phyloP scores from a whole-genome alignment of 495 filamentous ascomycete genomes.

The Letharia columbiana region DNA sequence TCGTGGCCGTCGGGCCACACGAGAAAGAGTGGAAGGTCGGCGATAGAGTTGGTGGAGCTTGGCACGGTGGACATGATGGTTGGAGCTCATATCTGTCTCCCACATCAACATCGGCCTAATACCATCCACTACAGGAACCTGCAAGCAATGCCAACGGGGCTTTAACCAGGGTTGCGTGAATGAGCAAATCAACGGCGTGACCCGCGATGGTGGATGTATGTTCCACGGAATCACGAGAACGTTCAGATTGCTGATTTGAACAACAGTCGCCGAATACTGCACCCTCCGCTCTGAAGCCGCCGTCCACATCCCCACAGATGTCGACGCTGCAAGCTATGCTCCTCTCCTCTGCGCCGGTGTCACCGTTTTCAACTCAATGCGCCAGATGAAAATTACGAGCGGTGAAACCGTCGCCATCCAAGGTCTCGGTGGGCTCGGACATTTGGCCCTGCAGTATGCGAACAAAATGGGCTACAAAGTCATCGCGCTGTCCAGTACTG shows the following conservation, averaged over 20 bases:
- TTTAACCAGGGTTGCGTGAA: conserved; percentile 40
- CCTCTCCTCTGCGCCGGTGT: conserved; percentile 63
- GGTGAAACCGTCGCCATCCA: conserved; percentile 54
- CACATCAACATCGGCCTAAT: neutral
- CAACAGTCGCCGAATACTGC: conserved; percentile 51
- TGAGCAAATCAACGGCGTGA: conserved; percentile 44
- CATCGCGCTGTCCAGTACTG: conserved; percentile 48
- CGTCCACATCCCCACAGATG: conserved; percentile 45
- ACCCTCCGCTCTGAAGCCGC: conserved; percentile 51
- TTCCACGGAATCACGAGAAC: conserved; percentile 22
- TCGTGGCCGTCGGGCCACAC: conserved; percentile 51
- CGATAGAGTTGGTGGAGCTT: conserved; percentile 50
- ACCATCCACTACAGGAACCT: conserved; percentile 24
- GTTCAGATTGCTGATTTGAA: neutral
- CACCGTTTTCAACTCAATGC: conserved; percentile 60
- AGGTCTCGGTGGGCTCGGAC: conserved; percentile 57
- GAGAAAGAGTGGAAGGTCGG: conserved; percentile 51
- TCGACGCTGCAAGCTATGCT: conserved; percentile 49
- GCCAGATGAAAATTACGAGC: conserved; percentile 44
- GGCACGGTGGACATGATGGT: conserved; percentile 44
- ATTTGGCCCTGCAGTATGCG: conserved; percentile 58
- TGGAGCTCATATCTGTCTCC: neutral
- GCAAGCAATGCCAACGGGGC: conserved; percentile 35
- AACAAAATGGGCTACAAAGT: conserved; percentile 54
- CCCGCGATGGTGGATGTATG: conserved; percentile 42